These are phyloP conservation scores for Poronia punctata DNA, from an alignment of 495 filamentous ascomycete genomes.

Conservation along the genomic window DNA sequence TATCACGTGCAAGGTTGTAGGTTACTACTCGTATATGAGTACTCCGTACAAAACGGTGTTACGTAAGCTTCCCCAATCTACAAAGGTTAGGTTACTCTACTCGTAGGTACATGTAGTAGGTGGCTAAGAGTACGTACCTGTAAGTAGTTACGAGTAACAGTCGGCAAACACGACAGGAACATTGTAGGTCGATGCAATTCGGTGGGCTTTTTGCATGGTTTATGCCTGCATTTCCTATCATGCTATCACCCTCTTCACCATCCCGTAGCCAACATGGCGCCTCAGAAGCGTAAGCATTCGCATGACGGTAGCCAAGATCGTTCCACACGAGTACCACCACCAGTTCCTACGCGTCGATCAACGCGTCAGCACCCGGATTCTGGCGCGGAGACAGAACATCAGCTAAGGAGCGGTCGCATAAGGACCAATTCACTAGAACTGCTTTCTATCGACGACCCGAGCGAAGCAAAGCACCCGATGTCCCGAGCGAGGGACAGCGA, in stretches of 20 bases:
- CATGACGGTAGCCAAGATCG: constrained; percentile 14
- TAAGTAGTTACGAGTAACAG: too few relatives aligned
- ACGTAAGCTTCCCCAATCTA: too few relatives aligned
- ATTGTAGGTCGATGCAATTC: too few relatives aligned
- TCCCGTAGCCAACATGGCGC: constrained; percentile 21
- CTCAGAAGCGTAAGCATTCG: constrained; percentile 36
- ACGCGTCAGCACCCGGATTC: constrained; percentile 33
- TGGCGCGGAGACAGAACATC: constrained; percentile 20
- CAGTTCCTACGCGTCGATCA: constrained; percentile 28
- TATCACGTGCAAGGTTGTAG: too few relatives aligned
- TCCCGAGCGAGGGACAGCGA: constrained; percentile 1
- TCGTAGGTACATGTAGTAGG: too few relatives aligned
- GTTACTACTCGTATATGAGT: too few relatives aligned
- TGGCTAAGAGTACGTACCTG: too few relatives aligned
- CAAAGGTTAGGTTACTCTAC: too few relatives aligned
- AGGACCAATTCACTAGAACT: constrained; percentile 15
- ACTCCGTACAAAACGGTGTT: too few relatives aligned
- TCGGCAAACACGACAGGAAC: too few relatives aligned
- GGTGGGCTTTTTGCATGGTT: too few relatives aligned
- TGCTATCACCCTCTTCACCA: background rate
- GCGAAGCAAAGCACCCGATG: background rate
- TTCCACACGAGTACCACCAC: constrained; percentile 7
- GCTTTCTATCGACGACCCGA: background rate
- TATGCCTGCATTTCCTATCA: background rate
- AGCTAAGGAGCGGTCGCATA: constrained; percentile 31